Evolutionary conservation across 169 alveolate genomes (phyloP).

Genomic region (Plasmodium gaboni): DNA sequence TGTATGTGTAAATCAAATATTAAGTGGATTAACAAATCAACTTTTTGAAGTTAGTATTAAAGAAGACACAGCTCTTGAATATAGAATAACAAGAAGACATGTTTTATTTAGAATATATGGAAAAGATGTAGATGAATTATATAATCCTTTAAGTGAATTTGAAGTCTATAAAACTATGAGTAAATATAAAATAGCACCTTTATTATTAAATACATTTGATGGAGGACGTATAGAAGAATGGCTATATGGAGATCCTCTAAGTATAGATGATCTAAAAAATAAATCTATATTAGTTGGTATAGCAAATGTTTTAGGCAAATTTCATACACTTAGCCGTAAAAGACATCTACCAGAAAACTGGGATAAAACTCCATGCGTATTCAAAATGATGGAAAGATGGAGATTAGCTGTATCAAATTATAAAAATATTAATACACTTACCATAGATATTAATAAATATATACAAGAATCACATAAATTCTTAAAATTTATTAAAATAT

Average conservation of each 20-base stretch:
- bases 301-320: constrained; percentile 79
- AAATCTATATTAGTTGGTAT: constrained; percentile 78
- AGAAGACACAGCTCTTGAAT: constrained; percentile 37
- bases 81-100: constrained; percentile 51
- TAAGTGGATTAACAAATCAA: constrained; percentile 82
- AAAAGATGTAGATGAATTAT: constrained; percentile 79
- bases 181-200: constrained; percentile 82
- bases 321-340: constrained; percentile 63
- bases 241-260: constrained; percentile 85
- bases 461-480: constrained; percentile 58
- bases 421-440: constrained; percentile 44
- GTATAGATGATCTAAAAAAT: constrained; percentile 77
- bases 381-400: constrained; percentile 76
- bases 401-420: constrained; percentile 30
- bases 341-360: constrained; percentile 66
- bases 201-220: constrained; percentile 76
- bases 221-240: constrained; percentile 89
- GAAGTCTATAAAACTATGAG: constrained; percentile 85
- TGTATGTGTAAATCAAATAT: constrained; percentile 79
- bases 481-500: constrained; percentile 50
- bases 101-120: constrained; percentile 84
- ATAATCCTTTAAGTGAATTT: constrained; percentile 81
- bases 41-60: constrained; percentile 79
- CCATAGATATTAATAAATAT: constrained; percentile 53
- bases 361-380: constrained; percentile 79